Evolutionary conservation across 2,329 filamentous ascomycete species (phyloP).

Genomic region (Neopestalotiopsis sp.): DNA sequence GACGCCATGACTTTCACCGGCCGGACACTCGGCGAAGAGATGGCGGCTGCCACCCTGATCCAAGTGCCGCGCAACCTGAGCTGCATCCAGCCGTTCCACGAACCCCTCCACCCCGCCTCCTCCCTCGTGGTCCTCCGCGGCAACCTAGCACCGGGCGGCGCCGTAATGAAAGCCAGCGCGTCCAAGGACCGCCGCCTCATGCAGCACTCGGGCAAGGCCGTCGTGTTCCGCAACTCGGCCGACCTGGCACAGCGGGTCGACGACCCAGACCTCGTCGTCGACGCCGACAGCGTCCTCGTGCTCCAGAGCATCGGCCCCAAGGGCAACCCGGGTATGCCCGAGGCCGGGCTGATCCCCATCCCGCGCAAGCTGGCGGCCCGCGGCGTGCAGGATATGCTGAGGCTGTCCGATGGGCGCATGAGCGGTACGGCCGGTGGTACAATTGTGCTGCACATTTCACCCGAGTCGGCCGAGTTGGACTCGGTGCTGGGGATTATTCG

Average conservation of each 20-base stretch:
- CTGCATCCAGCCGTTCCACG: slow-evolving; percentile 69
- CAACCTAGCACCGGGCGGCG: slow-evolving; percentile 82
- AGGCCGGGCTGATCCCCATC: slow-evolving; percentile 69
- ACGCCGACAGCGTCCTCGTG: slow-evolving; percentile 68
- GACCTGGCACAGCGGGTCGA: slow-evolving; percentile 73
- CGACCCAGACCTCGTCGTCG: slow-evolving; percentile 66
- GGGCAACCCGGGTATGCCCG: slow-evolving; percentile 91
- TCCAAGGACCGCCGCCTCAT: slow-evolving; percentile 71
- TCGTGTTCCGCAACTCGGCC: slow-evolving; percentile 77
- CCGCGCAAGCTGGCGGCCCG: slow-evolving; percentile 80
- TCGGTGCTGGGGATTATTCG: slow-evolving; percentile 79
- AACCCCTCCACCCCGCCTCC: slow-evolving; percentile 73
- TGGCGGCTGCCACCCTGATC: slow-evolving; percentile 72
- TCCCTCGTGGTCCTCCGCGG: slow-evolving; percentile 83
- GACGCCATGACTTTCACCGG: slow-evolving; percentile 83
- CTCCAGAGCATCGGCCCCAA: slow-evolving; percentile 90
- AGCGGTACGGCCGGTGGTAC: slow-evolving; percentile 87
- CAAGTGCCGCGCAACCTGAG: slow-evolving; percentile 41
- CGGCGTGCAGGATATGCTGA: slow-evolving; percentile 78
- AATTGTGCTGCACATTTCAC: slow-evolving; percentile 86
- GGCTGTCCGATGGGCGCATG: slow-evolving; percentile 88
- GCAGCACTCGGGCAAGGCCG: slow-evolving; percentile 50
- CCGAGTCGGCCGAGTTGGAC: slow-evolving; percentile 78
- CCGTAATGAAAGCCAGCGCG: slow-evolving; percentile 90
- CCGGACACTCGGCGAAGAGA: slow-evolving; percentile 79